These are phyloP conservation scores for Umbelopsis vinacea DNA, from an alignment of 192 early-diverging fungal species.

Conservation along the genomic window DNA sequence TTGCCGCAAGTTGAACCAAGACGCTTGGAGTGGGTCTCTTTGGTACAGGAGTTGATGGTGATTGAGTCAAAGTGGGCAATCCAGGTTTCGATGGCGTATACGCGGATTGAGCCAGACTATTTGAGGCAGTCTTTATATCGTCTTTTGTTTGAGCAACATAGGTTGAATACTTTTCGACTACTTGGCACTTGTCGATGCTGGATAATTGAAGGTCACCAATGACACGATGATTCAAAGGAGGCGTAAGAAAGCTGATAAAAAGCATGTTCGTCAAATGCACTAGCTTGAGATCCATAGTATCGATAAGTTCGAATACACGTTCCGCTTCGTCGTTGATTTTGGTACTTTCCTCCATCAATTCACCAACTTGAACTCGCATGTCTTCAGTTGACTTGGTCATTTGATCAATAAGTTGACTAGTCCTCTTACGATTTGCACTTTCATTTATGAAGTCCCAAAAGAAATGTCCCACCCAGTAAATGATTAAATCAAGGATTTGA, in stretches of 20 bases:
- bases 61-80: not conserved
- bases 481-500: slow-evolving; percentile 55
- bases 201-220: not conserved
- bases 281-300: not conserved
- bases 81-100: not conserved
- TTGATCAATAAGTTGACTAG: slow-evolving; percentile 45
- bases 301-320: not conserved
- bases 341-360: slow-evolving; percentile 10
- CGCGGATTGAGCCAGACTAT: not conserved
- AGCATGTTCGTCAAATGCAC: not conserved
- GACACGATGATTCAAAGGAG: not conserved
- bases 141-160: not conserved
- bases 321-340: not conserved
- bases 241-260: not conserved
- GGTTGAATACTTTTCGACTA: not conserved
- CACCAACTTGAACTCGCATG: slow-evolving; percentile 7
- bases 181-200: not conserved
- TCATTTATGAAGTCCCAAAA: slow-evolving; percentile 70
- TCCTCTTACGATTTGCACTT: slow-evolving; percentile 50
- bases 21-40: slow-evolving; percentile 12
- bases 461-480: slow-evolving; percentile 65
- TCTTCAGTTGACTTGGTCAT: not conserved
- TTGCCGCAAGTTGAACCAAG: slow-evolving; percentile 33
- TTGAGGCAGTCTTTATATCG: not conserved
- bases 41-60: not conserved